These are phyloP conservation scores for Graphilbum sp. DNA, from an alignment of 2,329 filamentous ascomycete species.

Conservation along the genomic window DNA sequence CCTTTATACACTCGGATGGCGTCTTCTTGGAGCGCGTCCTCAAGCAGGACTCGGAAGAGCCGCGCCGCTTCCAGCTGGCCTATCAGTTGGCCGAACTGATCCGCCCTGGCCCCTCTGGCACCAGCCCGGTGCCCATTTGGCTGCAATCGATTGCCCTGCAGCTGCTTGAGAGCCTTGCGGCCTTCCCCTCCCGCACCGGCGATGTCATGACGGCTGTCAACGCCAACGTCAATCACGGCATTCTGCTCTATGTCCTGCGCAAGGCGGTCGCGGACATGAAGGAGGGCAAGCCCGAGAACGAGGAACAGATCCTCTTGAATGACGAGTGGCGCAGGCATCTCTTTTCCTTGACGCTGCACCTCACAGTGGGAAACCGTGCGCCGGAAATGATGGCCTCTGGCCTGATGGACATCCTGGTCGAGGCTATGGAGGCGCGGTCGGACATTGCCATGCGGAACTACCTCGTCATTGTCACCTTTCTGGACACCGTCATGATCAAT, in stretches of 20 bases:
- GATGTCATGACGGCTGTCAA: conserved; percentile 87
- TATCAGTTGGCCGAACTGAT: conserved; percentile 88
- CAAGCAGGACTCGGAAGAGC: conserved; percentile 77
- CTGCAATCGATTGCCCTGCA: conserved; percentile 71
- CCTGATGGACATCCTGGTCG: conserved; percentile 75
- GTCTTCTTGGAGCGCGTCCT: conserved; percentile 77
- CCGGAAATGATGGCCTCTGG: conserved; percentile 78
- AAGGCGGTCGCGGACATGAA: conserved; percentile 78
- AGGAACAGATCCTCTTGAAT: conserved; percentile 45
- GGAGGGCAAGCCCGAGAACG: conserved; percentile 35
- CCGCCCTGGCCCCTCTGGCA: conserved; percentile 53
- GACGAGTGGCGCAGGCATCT: conserved; percentile 85
- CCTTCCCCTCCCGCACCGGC: conserved; percentile 55
- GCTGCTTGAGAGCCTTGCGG: conserved; percentile 71
- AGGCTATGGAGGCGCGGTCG: conserved; percentile 73
- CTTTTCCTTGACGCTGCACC: conserved; percentile 71
- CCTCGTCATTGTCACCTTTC: conserved; percentile 67
- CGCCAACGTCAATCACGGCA: conserved; percentile 89
- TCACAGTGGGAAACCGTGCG: conserved; percentile 59
- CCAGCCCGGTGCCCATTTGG: conserved; percentile 44
- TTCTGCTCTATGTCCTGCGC: conserved; percentile 80
- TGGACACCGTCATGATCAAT: conserved; percentile 76
- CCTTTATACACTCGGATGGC: conserved; percentile 70
- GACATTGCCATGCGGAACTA: conserved; percentile 69
- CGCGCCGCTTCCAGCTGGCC: conserved; percentile 71